Percentiles rank a stretch among this genome's conserved stretches.
Conservation (phyloP, 805 yeast species). For the Teunomyces gatunensis region DNA sequence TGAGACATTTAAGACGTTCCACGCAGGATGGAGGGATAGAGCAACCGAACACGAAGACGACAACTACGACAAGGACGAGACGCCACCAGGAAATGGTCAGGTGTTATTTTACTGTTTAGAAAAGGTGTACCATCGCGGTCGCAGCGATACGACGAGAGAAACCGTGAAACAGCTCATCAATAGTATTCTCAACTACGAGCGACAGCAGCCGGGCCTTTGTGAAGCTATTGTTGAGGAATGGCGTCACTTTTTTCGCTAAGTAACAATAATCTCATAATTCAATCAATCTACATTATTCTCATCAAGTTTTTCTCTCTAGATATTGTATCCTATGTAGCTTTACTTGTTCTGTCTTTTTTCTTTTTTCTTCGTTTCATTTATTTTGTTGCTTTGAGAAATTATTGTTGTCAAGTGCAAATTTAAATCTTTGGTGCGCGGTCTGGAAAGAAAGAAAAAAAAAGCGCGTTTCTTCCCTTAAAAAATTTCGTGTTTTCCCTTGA, state of each 20-base stretch:
- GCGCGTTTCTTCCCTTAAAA: conserved; percentile 1
- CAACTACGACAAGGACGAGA: background rate
- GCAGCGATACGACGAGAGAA: conserved; percentile 43
- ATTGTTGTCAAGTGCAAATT: background rate
- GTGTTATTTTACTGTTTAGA: conserved; percentile 45
- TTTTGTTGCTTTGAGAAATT: background rate
- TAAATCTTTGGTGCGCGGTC: background rate
- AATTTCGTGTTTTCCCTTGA: conserved; percentile 2
- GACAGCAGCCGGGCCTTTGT: conserved; percentile 58
- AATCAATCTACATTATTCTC: no score
- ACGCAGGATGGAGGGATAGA: conserved; percentile 1
- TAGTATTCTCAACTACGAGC: conserved; percentile 45
- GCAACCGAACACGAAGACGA: background rate
- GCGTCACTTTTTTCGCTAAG: background rate
- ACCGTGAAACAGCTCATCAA: conserved; percentile 44
- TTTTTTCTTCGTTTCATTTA: background rate
- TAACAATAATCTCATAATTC: background rate
- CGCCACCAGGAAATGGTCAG: conserved; percentile 22
- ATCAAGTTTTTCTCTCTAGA: no score
- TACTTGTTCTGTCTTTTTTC: background rate
- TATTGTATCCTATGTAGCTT: background rate
- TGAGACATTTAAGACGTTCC: conserved; percentile 9
- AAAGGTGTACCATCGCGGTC: conserved; percentile 52
- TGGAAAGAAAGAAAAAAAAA: background rate
- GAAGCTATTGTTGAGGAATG: conserved; percentile 65